Percentiles rank a stretch among this genome's conserved stretches.
Evolutionary conservation across 1,284 basidiomycete species (phyloP).

Genomic region (Leccinum laetum): DNA sequence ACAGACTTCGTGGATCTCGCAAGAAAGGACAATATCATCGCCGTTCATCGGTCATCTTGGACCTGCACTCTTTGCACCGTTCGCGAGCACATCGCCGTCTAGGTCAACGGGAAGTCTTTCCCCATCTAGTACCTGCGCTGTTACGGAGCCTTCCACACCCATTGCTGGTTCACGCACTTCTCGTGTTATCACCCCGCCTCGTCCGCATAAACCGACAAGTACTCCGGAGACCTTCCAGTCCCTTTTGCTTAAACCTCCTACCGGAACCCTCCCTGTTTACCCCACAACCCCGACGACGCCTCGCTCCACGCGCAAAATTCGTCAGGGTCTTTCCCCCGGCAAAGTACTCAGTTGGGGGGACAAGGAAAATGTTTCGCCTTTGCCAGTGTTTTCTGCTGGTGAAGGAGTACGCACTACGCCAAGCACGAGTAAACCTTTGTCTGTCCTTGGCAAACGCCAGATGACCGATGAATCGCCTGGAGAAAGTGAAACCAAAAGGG

Average conservation of each 20-base stretch:
- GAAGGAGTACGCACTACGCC: too few relatives aligned
- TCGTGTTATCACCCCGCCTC: slow-evolving; percentile 28
- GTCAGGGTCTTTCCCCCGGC: too few relatives aligned
- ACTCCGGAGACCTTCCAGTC: slow-evolving; percentile 36
- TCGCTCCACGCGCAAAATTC: too few relatives aligned
- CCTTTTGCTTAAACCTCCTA: slow-evolving; percentile 14
- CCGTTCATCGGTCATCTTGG: slow-evolving; percentile 29
- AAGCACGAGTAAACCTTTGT: too few relatives aligned
- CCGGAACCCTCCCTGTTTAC: too few relatives aligned
- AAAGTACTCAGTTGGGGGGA: too few relatives aligned
- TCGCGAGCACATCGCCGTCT: neutral
- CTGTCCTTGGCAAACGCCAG: too few relatives aligned
- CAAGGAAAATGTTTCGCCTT: too few relatives aligned
- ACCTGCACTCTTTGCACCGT: slow-evolving; percentile 28
- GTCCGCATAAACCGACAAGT: slow-evolving; percentile 29
- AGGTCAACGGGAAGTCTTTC: slow-evolving; percentile 8
- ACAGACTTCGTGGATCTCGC: slow-evolving; percentile 1
- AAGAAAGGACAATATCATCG: slow-evolving; percentile 7
- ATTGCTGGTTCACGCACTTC: slow-evolving; percentile 12
- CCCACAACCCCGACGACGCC: too few relatives aligned
- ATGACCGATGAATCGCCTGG: too few relatives aligned
- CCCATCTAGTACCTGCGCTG: neutral
- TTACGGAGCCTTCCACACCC: slow-evolving; percentile 28
- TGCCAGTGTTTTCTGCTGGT: too few relatives aligned
- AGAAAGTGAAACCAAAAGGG: too few relatives aligned